A percentile compares a stretch with the other conserved stretches of the same genome.
Evolutionary conservation across 2,329 filamentous ascomycete genomes (phyloP).

Genomic region (Colletotrichum sp.): DNA sequence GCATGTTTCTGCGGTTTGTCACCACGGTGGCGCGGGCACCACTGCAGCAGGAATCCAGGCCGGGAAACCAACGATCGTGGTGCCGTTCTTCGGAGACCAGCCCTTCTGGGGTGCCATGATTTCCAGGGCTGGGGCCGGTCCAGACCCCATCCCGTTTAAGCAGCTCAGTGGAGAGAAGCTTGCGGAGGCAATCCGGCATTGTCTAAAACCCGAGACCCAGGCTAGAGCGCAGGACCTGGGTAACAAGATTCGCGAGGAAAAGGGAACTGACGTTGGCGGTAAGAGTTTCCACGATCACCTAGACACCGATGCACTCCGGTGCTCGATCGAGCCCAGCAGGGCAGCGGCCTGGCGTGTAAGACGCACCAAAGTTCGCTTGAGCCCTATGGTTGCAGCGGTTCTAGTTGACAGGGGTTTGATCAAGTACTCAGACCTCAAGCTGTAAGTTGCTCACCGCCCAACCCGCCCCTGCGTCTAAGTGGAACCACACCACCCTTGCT

Average conservation of each 20-base stretch:
- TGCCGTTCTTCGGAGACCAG: constrained; percentile 89
- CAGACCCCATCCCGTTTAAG: constrained; percentile 72
- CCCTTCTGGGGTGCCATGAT: constrained; percentile 85
- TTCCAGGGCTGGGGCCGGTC: constrained; percentile 73
- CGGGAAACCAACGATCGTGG: constrained; percentile 80
- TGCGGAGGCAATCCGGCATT: constrained; percentile 66
- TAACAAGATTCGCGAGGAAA: constrained; percentile 69
- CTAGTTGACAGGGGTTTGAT: constrained; percentile 70
- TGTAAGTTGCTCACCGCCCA: constrained; percentile 54
- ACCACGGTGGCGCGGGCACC: constrained; percentile 88
- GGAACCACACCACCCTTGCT: background rate
- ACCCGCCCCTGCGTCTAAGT: background rate
- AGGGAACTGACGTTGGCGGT: constrained; percentile 66
- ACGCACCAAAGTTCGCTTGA: constrained; percentile 70
- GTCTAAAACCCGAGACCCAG: constrained; percentile 64
- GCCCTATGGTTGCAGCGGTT: constrained; percentile 74
- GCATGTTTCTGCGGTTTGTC: constrained; percentile 80
- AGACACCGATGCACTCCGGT: constrained; percentile 69
- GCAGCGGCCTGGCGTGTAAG: constrained; percentile 79
- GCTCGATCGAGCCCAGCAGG: constrained; percentile 70
- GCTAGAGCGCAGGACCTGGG: constrained; percentile 64
- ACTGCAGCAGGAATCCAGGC: constrained; percentile 85
- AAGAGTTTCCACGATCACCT: constrained; percentile 76
- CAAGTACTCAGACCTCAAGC: constrained; percentile 73
- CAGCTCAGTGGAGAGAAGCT: constrained; percentile 70